A percentile compares a stretch with the other conserved stretches of the same genome.
Evolutionary conservation across 1,284 basidiomycete genomes (phyloP).

Genomic region (Irpex lacteus): DNA sequence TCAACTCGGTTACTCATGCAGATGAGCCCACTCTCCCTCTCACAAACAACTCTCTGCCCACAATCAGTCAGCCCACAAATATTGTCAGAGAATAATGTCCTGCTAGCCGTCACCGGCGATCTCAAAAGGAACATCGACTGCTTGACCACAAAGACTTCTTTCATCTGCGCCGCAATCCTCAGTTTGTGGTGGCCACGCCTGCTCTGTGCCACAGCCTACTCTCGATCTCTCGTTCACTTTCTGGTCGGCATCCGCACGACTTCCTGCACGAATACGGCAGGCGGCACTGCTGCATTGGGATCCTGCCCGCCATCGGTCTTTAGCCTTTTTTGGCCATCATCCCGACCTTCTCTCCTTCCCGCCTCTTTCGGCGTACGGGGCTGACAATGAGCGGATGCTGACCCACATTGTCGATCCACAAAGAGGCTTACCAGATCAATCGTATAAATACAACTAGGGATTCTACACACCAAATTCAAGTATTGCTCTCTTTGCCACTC

Average conservation of each 20-base stretch:
- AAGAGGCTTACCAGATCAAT: neutral
- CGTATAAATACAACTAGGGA: neutral
- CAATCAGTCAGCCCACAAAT: neutral
- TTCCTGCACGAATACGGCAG: neutral
- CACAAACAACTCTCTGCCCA: neutral
- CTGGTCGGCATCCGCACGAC: neutral
- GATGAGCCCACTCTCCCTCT: neutral
- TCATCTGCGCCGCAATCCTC: neutral
- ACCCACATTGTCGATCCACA: neutral
- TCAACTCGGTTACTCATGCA: neutral
- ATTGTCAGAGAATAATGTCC: neutral
- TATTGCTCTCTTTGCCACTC: neutral
- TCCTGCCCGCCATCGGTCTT: neutral
- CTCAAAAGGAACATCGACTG: neutral
- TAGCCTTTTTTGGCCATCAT: neutral
- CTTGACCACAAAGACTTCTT: neutral
- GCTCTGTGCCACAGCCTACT: neutral
- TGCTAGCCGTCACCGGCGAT: neutral
- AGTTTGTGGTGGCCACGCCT: neutral
- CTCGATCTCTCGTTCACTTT: neutral
- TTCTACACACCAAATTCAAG: neutral
- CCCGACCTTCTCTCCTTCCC: neutral
- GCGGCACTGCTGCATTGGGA: neutral
- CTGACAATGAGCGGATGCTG: slow-evolving; percentile 1
- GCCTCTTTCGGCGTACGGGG: neutral